Percentiles rank a stretch among this genome's conserved stretches.
phyloP scores from a whole-genome alignment of 2,329 filamentous ascomycete species.

The Fusarium pseudoanthophilum region DNA sequence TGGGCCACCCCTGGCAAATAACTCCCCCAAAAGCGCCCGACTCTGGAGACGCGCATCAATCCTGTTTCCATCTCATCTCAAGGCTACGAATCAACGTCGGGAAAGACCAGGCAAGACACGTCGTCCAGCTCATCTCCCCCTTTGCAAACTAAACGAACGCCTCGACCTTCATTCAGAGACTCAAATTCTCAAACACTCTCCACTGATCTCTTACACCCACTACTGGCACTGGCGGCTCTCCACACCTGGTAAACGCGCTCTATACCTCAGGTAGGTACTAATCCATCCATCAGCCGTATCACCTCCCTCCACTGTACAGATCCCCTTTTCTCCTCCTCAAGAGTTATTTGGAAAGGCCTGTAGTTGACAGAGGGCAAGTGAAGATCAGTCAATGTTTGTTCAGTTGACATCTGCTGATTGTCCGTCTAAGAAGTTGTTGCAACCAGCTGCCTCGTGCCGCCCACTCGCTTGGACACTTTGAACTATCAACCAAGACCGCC shows the following conservation, averaged over 20 bases:
- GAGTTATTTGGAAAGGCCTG: slow-evolving; percentile 2
- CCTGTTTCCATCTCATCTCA: slow-evolving; percentile 32
- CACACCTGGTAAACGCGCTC: slow-evolving; percentile 17
- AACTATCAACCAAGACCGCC: slow-evolving; percentile 17
- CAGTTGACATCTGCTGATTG: slow-evolving; percentile 1
- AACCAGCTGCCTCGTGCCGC: slow-evolving; percentile 4
- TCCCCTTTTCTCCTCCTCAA: background rate
- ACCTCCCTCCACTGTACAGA: slow-evolving; percentile 2
- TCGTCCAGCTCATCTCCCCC: slow-evolving; percentile 31
- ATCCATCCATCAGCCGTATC: slow-evolving; percentile 5
- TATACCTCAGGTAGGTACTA: slow-evolving; percentile 7
- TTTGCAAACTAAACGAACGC: slow-evolving; percentile 29
- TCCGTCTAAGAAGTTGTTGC: background rate
- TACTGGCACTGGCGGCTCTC: slow-evolving; percentile 28
- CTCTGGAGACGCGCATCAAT: slow-evolving; percentile 30
- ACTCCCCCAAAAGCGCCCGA: background rate
- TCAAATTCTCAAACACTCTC: slow-evolving; percentile 12
- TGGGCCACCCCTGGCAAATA: slow-evolving; percentile 24
- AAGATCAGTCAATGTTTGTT: slow-evolving; percentile 6
- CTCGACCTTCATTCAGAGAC: slow-evolving; percentile 9
- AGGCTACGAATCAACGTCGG: slow-evolving; percentile 20
- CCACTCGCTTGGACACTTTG: slow-evolving; percentile 20
- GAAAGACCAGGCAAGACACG: slow-evolving; percentile 14
- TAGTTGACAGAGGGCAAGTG: slow-evolving; percentile 12
- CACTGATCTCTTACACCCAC: slow-evolving; percentile 37